These are phyloP conservation scores for Colletotrichum endophyticum DNA, from an alignment of 2,329 filamentous ascomycete species.

Conservation along the genomic window DNA sequence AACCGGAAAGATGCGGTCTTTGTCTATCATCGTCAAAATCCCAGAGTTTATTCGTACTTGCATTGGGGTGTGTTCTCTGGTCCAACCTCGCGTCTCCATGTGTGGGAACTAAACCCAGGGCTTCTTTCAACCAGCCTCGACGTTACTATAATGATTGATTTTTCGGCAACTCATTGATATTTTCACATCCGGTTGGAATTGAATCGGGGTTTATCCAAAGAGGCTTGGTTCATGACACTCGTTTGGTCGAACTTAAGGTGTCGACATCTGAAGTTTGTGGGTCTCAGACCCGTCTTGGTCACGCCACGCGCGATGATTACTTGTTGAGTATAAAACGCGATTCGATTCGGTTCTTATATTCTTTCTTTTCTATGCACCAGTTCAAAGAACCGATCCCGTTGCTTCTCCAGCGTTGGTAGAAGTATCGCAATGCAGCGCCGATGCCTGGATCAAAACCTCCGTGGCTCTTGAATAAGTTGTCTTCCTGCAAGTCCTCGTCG, in stretches of 20 bases:
- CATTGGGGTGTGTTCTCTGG: background rate
- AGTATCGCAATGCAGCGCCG: background rate
- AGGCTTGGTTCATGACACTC: background rate
- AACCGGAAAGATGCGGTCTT: rapidly evolving
- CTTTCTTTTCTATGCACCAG: background rate
- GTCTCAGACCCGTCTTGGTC: background rate
- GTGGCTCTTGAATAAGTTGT: background rate
- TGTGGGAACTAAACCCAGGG: background rate
- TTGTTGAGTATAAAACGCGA: background rate
- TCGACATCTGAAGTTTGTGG: too few species aligned
- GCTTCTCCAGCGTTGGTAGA: background rate
- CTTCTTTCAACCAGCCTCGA: background rate
- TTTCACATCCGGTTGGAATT: background rate
- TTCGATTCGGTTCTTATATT: background rate
- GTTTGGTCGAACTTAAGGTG: background rate
- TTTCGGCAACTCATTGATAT: too few species aligned
- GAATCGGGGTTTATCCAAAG: background rate
- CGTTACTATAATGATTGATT: background rate
- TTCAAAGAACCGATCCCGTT: rapidly evolving
- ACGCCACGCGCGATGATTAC: background rate
- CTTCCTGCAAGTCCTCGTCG: background rate
- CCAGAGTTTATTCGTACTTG: background rate
- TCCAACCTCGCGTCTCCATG: rapidly evolving
- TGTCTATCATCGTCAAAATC: background rate
- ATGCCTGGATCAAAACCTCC: background rate